Conservation (phyloP, 306 rosid species). For the Prunus salicina region DNA sequence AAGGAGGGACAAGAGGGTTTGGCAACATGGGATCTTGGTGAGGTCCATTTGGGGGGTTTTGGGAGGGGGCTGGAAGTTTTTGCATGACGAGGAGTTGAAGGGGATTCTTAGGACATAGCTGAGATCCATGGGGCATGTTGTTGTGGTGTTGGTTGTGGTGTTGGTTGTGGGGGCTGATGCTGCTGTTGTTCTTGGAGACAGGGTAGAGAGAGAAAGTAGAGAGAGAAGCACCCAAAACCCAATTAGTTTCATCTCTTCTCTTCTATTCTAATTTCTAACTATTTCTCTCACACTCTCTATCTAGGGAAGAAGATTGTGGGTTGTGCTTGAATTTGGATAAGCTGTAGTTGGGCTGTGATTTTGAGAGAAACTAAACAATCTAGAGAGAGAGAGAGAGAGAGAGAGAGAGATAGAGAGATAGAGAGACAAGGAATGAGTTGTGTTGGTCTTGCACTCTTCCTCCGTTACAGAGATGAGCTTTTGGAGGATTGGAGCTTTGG, state of each 20-base stretch:
- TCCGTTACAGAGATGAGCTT: neutral
- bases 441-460: neutral
- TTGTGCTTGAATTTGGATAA: neutral
- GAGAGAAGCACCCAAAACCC: neutral
- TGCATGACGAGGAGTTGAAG: slow-evolving; percentile 66
- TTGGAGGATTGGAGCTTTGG: neutral
- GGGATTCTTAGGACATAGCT: slow-evolving; percentile 59
- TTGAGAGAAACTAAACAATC: neutral
- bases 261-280: neutral
- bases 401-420: neutral
- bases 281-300: neutral
- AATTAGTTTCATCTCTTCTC: neutral
- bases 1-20: slow-evolving; percentile 47
- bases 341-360: neutral
- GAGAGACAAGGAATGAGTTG: neutral
- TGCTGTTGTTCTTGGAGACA: neutral
- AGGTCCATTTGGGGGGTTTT: slow-evolving; percentile 10
- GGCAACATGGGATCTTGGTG: slow-evolving; percentile 44
- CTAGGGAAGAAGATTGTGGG: neutral
- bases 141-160: neutral
- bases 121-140: slow-evolving; percentile 70
- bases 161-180: slow-evolving; percentile 21
- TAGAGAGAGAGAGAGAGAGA: neutral
- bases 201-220: neutral
- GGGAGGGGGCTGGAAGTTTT: slow-evolving; percentile 29